Base-by-base conservation (phyloP, 2,329 filamentous ascomycete species). In the Drechslera avenae region DNA sequence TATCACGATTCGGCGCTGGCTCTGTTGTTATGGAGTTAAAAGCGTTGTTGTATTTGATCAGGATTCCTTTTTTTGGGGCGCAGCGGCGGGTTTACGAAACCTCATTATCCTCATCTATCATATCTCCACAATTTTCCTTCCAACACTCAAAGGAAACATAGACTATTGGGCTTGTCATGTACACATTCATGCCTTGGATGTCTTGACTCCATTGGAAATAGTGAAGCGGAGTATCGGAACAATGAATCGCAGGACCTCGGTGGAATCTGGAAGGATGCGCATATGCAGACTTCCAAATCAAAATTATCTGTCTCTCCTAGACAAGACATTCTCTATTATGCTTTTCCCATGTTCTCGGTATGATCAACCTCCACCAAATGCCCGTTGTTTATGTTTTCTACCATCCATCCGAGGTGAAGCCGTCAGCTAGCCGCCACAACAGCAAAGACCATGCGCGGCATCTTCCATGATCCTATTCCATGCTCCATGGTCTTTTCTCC, bases 11-110 rank as follows among this genome's bases (percentile, higher is more conserved):
- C 30, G 41, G 48, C 41, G 43, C 18, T n/a, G 26, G 44, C 37
- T 45, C 26, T 41, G 18, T 16, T 7, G 3, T 41, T 18, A 23
- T 18, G 43, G 49, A 42, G 49, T 52, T 48, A 42, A 52, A 52
- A 52, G 44, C 44, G 43, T 30, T 39, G 33, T 30, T 34, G 26
- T 46, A 18, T n/a, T 31, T 18, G 33, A 39, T 26, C 17, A 30
- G 26, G 34, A 44, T 44, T 44, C 31, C 12, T 36, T 32, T 37
- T 16, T 21, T 17, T 32, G 18, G 13, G 34, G 34, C 10, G 26
- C 12, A 39, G 43, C 13, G 39, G n/a, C 37, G 33, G 43, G 34
- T 39, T 46, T 23, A 46, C 43, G 43, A 46, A 45, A 46, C 17
- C 23, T 46, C 13, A 8, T 30, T 40, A 18, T 16, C 21, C 32